Evolutionary conservation across 345 rosid genomes (phyloP).

Genomic region (Melaleuca alternifolia): DNA sequence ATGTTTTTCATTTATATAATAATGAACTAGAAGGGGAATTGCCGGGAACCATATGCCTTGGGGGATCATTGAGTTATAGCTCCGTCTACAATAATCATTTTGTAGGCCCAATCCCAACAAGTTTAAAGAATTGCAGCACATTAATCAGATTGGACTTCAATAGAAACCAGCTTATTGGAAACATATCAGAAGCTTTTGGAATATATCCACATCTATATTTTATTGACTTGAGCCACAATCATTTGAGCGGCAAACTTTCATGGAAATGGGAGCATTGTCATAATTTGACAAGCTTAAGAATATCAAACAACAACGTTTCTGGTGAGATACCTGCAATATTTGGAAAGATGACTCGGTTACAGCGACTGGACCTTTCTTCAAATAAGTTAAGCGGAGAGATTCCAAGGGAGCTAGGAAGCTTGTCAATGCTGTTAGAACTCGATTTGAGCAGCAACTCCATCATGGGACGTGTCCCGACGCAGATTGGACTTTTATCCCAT

Average conservation of each 20-base stretch:
- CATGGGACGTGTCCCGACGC: background rate
- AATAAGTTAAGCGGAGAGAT: background rate
- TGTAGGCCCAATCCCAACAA: background rate
- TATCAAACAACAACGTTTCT: background rate
- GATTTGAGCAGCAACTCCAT: background rate
- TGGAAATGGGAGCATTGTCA: background rate
- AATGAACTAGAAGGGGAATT: background rate
- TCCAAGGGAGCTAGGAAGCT: background rate
- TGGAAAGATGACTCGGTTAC: background rate
- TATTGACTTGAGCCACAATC: too few species aligned
- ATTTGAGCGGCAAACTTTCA: too few species aligned
- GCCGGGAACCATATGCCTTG: background rate
- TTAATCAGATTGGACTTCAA: background rate
- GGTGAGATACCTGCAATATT: background rate
- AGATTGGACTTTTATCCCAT: background rate
- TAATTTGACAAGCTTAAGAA: background rate
- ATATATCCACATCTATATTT: too few species aligned
- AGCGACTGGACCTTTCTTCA: background rate
- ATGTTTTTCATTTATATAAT: background rate
- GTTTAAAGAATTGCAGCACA: background rate
- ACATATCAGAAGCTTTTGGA: background rate
- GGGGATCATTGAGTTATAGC: background rate
- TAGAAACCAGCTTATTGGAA: background rate
- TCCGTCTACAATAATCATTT: accelerated
- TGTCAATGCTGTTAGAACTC: accelerated